phyloP scores from a whole-genome alignment of 1,139 yeast species.

The Nakaseomyces sp. region DNA sequence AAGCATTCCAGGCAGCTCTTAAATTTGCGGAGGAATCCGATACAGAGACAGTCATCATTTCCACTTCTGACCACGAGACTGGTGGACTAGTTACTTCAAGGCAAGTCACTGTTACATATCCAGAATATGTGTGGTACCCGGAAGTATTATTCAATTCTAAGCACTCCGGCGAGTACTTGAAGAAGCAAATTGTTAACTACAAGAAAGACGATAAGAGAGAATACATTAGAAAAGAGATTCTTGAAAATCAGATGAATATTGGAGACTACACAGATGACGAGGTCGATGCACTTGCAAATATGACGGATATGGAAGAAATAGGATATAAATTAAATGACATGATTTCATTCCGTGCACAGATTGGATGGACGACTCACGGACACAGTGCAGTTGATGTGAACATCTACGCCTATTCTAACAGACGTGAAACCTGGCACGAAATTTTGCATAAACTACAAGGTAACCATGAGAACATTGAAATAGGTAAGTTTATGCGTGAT shows the following conservation, averaged over 20 bases:
- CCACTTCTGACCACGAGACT: constrained; percentile 87
- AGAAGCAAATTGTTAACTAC: constrained; percentile 33
- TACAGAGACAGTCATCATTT: constrained; percentile 62
- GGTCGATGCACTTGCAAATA: constrained; percentile 31
- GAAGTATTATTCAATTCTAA: constrained; percentile 53
- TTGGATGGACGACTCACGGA: constrained; percentile 86
- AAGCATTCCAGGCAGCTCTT: constrained; percentile 59
- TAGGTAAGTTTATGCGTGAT: constrained; percentile 60
- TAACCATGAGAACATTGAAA: constrained; percentile 74
- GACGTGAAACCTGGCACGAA: constrained; percentile 34
- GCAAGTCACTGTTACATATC: constrained; percentile 52
- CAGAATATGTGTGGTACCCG: constrained; percentile 73
- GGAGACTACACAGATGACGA: constrained; percentile 45
- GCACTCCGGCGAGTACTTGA: constrained; percentile 65
- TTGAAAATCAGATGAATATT: constrained; percentile 54
- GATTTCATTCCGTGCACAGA: constrained; percentile 60
- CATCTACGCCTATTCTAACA: constrained; percentile 63
- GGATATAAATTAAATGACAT: constrained; percentile 47
- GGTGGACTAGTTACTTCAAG: constrained; percentile 78
- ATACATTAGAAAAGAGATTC: constrained; percentile 44
- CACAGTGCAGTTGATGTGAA: constrained; percentile 89
- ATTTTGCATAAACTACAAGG: constrained; percentile 52
- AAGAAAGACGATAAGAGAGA: constrained; percentile 31
- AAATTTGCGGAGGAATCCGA: constrained; percentile 56
- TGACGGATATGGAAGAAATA: constrained; percentile 18